These are phyloP conservation scores for Penicillium macrosclerotiorum DNA, from an alignment of 495 filamentous ascomycete genomes.

Conservation along the genomic window DNA sequence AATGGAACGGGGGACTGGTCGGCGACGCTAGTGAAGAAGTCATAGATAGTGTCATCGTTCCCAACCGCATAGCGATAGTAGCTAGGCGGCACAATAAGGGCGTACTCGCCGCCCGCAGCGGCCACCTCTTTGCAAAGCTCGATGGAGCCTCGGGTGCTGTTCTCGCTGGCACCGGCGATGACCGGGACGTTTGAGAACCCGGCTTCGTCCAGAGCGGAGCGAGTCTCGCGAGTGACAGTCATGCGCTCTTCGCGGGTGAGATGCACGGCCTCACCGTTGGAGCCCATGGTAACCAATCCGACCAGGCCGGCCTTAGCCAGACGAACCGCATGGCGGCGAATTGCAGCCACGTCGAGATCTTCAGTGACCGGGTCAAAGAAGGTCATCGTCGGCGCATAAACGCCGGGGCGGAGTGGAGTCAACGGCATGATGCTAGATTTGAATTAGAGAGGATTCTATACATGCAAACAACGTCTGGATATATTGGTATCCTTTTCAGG, in stretches of 20 bases:
- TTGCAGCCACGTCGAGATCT: constrained; percentile 74
- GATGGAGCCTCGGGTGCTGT: constrained; percentile 74
- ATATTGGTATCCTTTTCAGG: too few relatives aligned
- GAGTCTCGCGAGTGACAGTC: constrained; percentile 73
- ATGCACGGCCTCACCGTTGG: constrained; percentile 86
- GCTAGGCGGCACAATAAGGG: constrained; percentile 73
- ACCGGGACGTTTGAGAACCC: constrained; percentile 74
- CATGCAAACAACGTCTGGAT: too few relatives aligned
- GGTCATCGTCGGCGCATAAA: constrained; percentile 88
- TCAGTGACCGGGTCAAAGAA: constrained; percentile 83
- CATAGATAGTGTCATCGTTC: constrained; percentile 71
- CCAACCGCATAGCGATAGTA: constrained; percentile 77
- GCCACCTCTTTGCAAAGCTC: constrained; percentile 68
- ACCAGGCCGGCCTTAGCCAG: constrained; percentile 79
- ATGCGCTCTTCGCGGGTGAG: constrained; percentile 71
- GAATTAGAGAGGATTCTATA: not conserved
- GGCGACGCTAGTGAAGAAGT: constrained; percentile 75
- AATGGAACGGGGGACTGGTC: constrained; percentile 72
- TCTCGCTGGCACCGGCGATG: constrained; percentile 76
- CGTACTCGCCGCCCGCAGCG: constrained; percentile 73
- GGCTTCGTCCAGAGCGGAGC: constrained; percentile 78
- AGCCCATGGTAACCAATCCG: constrained; percentile 85
- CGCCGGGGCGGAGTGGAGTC: constrained; percentile 74
- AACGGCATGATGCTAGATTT: constrained; percentile 28
- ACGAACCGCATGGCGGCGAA: constrained; percentile 76